Evolutionary conservation across 2,329 filamentous ascomycete genomes (phyloP).

Genomic region (Aureobasidium leucospermi): DNA sequence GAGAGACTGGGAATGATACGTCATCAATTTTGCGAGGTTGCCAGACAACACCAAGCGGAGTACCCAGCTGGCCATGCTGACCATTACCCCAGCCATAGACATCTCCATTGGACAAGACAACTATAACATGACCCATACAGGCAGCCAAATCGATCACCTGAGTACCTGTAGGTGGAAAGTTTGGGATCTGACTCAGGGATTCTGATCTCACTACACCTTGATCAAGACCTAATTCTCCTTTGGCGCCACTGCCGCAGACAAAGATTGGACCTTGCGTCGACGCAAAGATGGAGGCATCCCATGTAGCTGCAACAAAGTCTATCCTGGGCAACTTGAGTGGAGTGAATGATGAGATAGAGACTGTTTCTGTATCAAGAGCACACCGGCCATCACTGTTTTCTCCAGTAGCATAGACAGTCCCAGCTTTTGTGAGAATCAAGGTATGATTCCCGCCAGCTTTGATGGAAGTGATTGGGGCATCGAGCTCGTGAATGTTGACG

Average conservation of each 20-base stretch:
- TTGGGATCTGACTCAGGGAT: conserved; percentile 42
- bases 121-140: conserved; percentile 71
- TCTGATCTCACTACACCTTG: conserved; percentile 21
- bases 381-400: conserved; percentile 46
- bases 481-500: not conserved
- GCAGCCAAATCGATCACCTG: conserved; percentile 60
- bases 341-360: not conserved
- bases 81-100: conserved; percentile 86
- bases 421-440: conserved; percentile 56
- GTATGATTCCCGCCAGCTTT: conserved; percentile 81
- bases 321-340: not conserved
- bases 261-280: conserved; percentile 48
- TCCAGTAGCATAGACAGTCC: conserved; percentile 59
- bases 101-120: conserved; percentile 64
- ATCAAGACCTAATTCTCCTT: conserved; percentile 66
- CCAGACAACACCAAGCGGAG: conserved; percentile 46
- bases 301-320: conserved; percentile 61
- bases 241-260: conserved; percentile 58
- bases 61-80: conserved; percentile 75
- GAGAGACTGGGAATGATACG: conserved; percentile 53
- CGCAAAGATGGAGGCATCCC: conserved; percentile 65
- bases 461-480: conserved; percentile 28
- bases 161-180: conserved; percentile 57
- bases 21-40: conserved; percentile 55
- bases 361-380: conserved; percentile 16